Conservation (phyloP, 805 yeast genomes). For the Saccharomycopsis babjevae region DNA sequence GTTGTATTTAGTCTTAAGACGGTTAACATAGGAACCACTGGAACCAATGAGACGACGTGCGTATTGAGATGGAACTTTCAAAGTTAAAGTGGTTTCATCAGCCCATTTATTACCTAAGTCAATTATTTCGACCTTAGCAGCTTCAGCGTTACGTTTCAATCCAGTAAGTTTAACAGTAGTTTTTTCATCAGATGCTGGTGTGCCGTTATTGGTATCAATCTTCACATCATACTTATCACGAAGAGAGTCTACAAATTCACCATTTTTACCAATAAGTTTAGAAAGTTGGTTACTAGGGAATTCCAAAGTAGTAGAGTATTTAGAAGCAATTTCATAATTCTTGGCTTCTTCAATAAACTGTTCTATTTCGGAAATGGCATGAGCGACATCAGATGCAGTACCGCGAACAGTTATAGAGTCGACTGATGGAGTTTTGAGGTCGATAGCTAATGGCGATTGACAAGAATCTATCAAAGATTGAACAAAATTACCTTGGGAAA, state of each 20-base stretch:
- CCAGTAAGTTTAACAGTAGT: constrained; percentile 61
- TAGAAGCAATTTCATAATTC: constrained; percentile 37
- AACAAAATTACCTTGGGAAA: not conserved
- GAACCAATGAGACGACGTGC: constrained; percentile 81
- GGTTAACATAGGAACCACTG: constrained; percentile 67
- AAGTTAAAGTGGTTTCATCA: constrained; percentile 60
- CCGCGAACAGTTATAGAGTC: constrained; percentile 64
- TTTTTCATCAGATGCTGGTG: constrained; percentile 26
- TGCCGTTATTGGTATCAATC: constrained; percentile 59
- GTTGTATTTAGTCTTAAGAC: constrained; percentile 79
- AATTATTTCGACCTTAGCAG: constrained; percentile 49
- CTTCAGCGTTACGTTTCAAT: constrained; percentile 64
- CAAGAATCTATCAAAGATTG: constrained; percentile 27
- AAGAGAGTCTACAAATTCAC: constrained; percentile 58
- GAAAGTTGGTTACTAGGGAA: constrained; percentile 63
- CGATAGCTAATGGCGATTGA: constrained; percentile 33
- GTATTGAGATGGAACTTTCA: constrained; percentile 65
- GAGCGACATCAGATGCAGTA: constrained; percentile 47
- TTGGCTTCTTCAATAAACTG: constrained; percentile 45
- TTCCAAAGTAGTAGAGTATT: constrained; percentile 36
- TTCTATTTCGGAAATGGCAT: constrained; percentile 42
- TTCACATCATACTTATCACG: constrained; percentile 66
- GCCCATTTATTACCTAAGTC: constrained; percentile 65
- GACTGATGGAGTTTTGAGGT: constrained; percentile 38
- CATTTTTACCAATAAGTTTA: constrained; percentile 84